phyloP scores from a whole-genome alignment of 495 filamentous ascomycete species.

The Cladorrhinum samala region DNA sequence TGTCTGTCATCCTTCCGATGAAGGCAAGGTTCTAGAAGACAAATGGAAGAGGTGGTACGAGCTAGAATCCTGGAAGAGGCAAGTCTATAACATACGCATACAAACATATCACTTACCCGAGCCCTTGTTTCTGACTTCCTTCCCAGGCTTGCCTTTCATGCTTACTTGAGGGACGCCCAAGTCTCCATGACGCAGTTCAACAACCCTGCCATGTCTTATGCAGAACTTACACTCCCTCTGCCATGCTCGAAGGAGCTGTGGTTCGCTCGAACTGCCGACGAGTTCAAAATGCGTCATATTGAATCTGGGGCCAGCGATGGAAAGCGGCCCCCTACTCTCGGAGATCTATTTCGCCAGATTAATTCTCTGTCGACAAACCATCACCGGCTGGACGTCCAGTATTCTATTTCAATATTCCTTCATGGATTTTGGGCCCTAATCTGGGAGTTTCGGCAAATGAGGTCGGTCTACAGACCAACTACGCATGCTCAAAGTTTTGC shows the following conservation, averaged over 20 bases:
- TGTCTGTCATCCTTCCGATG: constrained; percentile 37
- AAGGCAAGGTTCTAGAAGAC: constrained; percentile 40
- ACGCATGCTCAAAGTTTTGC: not conserved
- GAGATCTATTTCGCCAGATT: constrained; percentile 48
- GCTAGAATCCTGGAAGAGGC: constrained; percentile 50
- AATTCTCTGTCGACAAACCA: constrained; percentile 35
- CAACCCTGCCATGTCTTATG: constrained; percentile 55
- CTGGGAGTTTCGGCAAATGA: constrained; percentile 54
- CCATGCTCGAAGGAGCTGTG: constrained; percentile 50
- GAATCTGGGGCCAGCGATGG: constrained; percentile 19
- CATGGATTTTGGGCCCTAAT: constrained; percentile 55
- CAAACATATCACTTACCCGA: too few relatives aligned
- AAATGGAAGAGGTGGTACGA: constrained; percentile 59
- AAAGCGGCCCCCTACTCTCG: constrained; percentile 40
- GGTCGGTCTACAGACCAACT: constrained; percentile 34
- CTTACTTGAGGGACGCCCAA: constrained; percentile 54
- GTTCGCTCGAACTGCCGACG: constrained; percentile 47
- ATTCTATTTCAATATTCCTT: constrained; percentile 46
- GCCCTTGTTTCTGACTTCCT: not conserved
- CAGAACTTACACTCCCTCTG: constrained; percentile 55
- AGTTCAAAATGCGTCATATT: constrained; percentile 52
- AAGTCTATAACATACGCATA: too few relatives aligned
- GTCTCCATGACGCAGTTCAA: constrained; percentile 51
- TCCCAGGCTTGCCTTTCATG: constrained; percentile 48
- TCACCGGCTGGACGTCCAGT: constrained; percentile 43